A percentile compares a stretch with the other conserved stretches of the same genome.
Conservation (phyloP, 2,329 filamentous ascomycete genomes). For the Aspergillus ibericus region DNA sequence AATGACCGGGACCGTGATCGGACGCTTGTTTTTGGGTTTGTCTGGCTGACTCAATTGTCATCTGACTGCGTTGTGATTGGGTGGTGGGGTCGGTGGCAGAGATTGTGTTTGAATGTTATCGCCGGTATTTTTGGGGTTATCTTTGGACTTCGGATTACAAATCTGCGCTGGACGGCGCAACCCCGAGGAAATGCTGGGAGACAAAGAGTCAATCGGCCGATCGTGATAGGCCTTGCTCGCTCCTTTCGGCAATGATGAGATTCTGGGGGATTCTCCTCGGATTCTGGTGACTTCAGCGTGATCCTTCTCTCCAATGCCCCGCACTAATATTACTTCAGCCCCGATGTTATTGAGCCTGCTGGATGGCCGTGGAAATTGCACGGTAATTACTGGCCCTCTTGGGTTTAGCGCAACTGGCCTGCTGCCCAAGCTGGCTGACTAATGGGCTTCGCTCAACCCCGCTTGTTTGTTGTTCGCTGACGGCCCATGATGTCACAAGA, state of each 20-base stretch:
- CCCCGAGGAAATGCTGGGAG: not conserved
- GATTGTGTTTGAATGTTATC: slow-evolving; percentile 2
- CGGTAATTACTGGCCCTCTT: not conserved
- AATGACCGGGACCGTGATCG: not conserved
- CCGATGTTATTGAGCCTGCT: not conserved
- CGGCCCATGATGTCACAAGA: not conserved
- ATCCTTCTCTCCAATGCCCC: not conserved
- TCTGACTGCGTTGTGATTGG: slow-evolving; percentile 8
- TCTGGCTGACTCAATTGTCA: slow-evolving; percentile 8
- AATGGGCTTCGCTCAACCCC: not conserved
- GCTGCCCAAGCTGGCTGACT: slow-evolving; percentile 1
- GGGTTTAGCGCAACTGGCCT: not conserved
- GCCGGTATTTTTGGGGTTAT: slow-evolving; percentile 2
- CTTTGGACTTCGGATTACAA: slow-evolving; percentile 4
- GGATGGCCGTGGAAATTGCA: not conserved
- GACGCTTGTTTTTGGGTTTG: slow-evolving; percentile 1
- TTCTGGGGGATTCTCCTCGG: not conserved
- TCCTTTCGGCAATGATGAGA: not conserved
- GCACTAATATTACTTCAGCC: not conserved
- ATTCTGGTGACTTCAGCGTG: not conserved
- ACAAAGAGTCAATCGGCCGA: not conserved
- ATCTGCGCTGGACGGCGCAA: not conserved
- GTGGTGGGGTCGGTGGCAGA: not conserved
- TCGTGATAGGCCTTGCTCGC: not conserved
- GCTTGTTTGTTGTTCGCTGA: not conserved